These are phyloP conservation scores for Aspergillus neoniger DNA, from an alignment of 2,329 filamentous ascomycete species.

Conservation along the genomic window DNA sequence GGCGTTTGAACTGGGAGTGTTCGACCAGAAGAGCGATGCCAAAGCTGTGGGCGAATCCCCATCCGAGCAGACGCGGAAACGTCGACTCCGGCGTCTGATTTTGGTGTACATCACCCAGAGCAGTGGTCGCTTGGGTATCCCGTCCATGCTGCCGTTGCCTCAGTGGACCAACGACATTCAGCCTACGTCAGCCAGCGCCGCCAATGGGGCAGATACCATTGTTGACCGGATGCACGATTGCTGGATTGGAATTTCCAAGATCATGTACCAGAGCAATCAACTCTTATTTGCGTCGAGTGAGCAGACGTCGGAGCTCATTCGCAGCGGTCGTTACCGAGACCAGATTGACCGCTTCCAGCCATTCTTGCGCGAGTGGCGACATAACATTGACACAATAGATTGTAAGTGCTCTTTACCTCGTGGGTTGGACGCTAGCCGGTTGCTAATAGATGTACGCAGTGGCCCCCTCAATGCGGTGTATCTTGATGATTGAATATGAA, in stretches of 20 bases:
- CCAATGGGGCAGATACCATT: conserved; percentile 35
- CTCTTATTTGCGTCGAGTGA: conserved; percentile 83
- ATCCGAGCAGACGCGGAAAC: conserved; percentile 71
- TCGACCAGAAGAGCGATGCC: conserved; percentile 81
- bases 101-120: conserved; percentile 91
- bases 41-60: conserved; percentile 55
- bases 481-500: conserved; percentile 91
- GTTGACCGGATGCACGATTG: conserved; percentile 70
- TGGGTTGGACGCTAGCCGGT: not conserved
- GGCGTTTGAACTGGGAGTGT: conserved; percentile 91
- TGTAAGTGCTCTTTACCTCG: conserved; percentile 33
- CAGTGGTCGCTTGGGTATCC: conserved; percentile 88
- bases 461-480: conserved; percentile 64
- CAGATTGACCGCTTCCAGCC: conserved; percentile 80
- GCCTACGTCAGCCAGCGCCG: conserved; percentile 31
- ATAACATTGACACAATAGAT: conserved; percentile 76
- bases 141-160: conserved; percentile 77
- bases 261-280: conserved; percentile 89
- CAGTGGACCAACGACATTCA: conserved; percentile 46
- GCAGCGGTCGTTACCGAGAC: conserved; percentile 79
- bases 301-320: conserved; percentile 85
- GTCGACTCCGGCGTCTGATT: conserved; percentile 82
- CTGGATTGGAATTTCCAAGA: conserved; percentile 89
- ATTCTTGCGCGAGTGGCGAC: conserved; percentile 75
- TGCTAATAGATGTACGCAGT: conserved; percentile 44